Evolutionary conservation across 1,284 basidiomycete species (phyloP).

Genomic region (Prillingera fragicola): DNA sequence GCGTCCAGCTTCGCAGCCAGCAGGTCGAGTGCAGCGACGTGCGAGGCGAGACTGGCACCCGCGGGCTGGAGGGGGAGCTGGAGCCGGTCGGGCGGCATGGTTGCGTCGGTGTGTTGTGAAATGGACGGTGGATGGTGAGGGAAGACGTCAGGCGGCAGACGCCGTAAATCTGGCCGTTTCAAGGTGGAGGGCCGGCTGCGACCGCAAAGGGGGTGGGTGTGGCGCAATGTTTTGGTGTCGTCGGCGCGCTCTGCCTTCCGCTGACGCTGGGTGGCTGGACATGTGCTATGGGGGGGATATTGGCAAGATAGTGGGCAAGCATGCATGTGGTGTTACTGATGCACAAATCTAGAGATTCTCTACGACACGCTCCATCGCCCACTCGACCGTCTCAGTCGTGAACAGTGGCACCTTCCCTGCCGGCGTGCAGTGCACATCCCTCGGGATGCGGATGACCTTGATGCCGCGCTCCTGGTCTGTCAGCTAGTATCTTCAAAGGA

Average conservation of each 20-base stretch:
- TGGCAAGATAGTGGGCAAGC: conserved; percentile 50
- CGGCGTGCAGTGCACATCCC: conserved; percentile 13
- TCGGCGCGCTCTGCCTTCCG: no score
- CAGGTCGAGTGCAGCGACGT: conserved; percentile 27
- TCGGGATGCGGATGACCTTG: conserved; percentile 31
- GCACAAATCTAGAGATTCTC: conserved; percentile 1
- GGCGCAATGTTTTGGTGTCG: no score
- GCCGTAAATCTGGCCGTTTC: no score
- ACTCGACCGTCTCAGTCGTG: conserved; percentile 34
- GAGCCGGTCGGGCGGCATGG: conserved; percentile 7
- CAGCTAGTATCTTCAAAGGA: background rate
- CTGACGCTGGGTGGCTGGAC: no score
- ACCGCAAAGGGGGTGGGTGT: no score
- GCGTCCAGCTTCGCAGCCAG: conserved; percentile 24
- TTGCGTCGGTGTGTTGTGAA: background rate
- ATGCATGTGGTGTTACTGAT: conserved; percentile 44
- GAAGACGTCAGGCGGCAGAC: no score
- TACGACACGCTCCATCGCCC: conserved; percentile 36
- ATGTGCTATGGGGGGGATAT: no score
- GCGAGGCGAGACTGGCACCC: conserved; percentile 24
- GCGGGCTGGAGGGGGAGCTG: conserved; percentile 25
- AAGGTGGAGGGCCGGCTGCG: no score
- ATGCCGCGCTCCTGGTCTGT: conserved; percentile 31
- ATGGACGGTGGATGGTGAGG: background rate
- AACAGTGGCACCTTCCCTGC: conserved; percentile 31